Percentiles rank a stretch among this genome's conserved stretches.
phyloP scores from a whole-genome alignment of 1,139 yeast genomes.

The Candida tropicalis region DNA sequence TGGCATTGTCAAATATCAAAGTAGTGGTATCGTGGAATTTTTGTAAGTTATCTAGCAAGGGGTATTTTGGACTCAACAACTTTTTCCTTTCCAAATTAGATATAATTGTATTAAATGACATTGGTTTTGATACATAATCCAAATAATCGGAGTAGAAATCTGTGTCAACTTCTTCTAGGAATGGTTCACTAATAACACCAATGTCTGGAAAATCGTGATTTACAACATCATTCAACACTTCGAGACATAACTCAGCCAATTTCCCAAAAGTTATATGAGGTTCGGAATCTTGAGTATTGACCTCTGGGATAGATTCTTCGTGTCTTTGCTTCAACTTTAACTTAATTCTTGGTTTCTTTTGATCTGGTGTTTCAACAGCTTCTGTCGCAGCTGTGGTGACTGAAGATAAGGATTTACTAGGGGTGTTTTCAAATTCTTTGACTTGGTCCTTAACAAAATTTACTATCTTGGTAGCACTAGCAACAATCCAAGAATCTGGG shows the following conservation, averaged over 20 bases:
- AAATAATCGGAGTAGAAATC: slow-evolving; percentile 63
- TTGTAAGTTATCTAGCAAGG: slow-evolving; percentile 43
- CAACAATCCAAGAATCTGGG: slow-evolving; percentile 61
- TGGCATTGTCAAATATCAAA: slow-evolving; percentile 59
- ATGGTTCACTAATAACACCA: slow-evolving; percentile 56
- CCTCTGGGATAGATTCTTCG: slow-evolving; percentile 4
- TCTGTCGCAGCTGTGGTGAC: slow-evolving; percentile 2
- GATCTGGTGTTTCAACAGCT: slow-evolving; percentile 6
- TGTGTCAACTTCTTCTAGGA: slow-evolving; percentile 57
- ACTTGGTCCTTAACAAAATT: slow-evolving; percentile 48
- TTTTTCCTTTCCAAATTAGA: slow-evolving; percentile 44
- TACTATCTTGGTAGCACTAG: slow-evolving; percentile 49
- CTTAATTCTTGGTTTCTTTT: slow-evolving; percentile 15
- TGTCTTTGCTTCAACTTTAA: slow-evolving; percentile 16
- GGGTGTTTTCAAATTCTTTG: slow-evolving; percentile 25
- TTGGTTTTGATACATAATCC: slow-evolving; percentile 56
- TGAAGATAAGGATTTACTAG: slow-evolving; percentile 4
- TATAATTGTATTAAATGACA: slow-evolving; percentile 53
- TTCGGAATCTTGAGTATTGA: slow-evolving; percentile 9
- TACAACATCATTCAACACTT: slow-evolving; percentile 38
- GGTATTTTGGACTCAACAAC: slow-evolving; percentile 31
- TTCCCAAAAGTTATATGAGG: slow-evolving; percentile 20
- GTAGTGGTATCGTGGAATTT: slow-evolving; percentile 51
- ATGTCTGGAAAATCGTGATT: slow-evolving; percentile 45
- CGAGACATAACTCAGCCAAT: slow-evolving; percentile 27